Percentiles rank a stretch among this genome's conserved stretches.
Conservation (phyloP, 176 grass and related monocot species). For the Pontederia paniculata region DNA sequence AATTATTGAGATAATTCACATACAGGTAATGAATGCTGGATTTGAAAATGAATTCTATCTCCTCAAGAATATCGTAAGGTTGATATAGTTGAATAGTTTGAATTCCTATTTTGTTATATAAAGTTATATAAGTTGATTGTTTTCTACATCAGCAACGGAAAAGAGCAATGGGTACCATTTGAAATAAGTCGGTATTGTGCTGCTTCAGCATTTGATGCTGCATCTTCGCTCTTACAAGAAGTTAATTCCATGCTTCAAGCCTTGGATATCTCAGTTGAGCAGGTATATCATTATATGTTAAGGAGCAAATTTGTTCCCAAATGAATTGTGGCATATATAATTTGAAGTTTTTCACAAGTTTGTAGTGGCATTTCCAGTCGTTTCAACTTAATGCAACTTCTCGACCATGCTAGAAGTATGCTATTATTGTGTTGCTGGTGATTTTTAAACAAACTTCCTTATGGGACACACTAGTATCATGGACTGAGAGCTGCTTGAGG, state of each 20-base stretch:
- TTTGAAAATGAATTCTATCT: constrained; percentile 98
- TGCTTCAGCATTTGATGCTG: constrained; percentile 69
- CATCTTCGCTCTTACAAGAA: constrained; percentile 67
- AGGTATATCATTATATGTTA: constrained; percentile 25
- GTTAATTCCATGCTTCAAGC: constrained; percentile 59
- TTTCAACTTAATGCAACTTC: too few relatives aligned
- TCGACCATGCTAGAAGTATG: too few relatives aligned
- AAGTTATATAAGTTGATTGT: constrained; percentile 1
- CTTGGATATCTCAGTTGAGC: constrained; percentile 70
- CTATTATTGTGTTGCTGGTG: too few relatives aligned
- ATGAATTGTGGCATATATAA: too few relatives aligned
- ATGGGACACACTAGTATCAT: too few relatives aligned
- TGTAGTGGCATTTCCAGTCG: too few relatives aligned
- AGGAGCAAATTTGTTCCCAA: not conserved
- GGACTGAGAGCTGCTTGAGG: too few relatives aligned
- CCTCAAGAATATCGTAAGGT: constrained; percentile 67
- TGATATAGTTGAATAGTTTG: constrained; percentile 18
- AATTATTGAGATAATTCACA: constrained; percentile 11
- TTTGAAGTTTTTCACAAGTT: too few relatives aligned
- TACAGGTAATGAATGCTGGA: constrained; percentile 74
- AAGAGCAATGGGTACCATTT: constrained; percentile 68
- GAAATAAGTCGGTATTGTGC: constrained; percentile 71
- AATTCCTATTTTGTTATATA: constrained; percentile 4
- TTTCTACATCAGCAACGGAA: constrained; percentile 49
- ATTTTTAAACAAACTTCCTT: too few relatives aligned